These are phyloP conservation scores for Haemoproteus tartakovskyi DNA, from an alignment of 169 alveolate species.

Conservation along the genomic window DNA sequence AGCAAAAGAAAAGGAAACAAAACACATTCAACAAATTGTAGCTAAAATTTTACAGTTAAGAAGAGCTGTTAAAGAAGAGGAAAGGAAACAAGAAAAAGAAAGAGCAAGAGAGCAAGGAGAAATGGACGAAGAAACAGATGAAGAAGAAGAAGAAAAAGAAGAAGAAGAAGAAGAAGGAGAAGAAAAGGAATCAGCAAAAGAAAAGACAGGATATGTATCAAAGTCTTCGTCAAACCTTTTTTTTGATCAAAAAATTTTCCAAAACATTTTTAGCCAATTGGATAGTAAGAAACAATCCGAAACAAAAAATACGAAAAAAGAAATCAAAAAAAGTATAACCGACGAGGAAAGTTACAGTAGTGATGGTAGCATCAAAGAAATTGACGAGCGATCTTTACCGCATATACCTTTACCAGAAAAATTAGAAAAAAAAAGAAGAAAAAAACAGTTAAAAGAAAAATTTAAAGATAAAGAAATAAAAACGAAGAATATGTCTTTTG, in stretches of 20 bases:
- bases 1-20: constrained; percentile 2
- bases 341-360: neutral
- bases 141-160: constrained; percentile 3
- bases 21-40: constrained; percentile 38
- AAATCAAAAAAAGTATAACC: too few relatives aligned
- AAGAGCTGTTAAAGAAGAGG: constrained; percentile 26
- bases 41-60: constrained; percentile 49
- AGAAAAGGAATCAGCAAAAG: neutral
- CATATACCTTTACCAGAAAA: constrained; percentile 59
- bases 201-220: too few relatives aligned
- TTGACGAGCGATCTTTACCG: constrained; percentile 18
- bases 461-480: constrained; percentile 47
- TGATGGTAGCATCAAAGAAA: constrained; percentile 32
- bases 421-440: constrained; percentile 53
- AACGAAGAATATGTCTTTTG: constrained; percentile 50
- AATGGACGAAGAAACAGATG: neutral
- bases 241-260: constrained; percentile 58
- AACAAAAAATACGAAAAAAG: neutral
- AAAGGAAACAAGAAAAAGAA: constrained; percentile 5
- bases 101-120: neutral
- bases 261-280: constrained; percentile 11
- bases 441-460: constrained; percentile 59
- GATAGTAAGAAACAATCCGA: neutral
- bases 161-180: neutral
- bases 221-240: too few relatives aligned